These are phyloP conservation scores for Bipolaris oryzae DNA, from an alignment of 2,329 filamentous ascomycete species.

Conservation along the genomic window DNA sequence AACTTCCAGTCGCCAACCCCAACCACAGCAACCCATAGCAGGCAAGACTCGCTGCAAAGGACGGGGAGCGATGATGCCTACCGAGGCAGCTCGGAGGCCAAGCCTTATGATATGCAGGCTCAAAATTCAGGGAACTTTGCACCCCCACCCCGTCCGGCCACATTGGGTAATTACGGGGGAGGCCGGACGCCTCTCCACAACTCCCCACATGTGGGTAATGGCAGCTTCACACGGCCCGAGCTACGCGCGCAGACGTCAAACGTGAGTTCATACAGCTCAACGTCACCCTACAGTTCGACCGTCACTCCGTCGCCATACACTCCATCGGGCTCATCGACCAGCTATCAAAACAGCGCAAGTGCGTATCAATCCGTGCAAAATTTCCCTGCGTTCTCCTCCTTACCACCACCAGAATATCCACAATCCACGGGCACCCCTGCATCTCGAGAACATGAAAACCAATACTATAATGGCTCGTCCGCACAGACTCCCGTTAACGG, in stretches of 20 bases:
- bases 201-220: slow-evolving; percentile 46
- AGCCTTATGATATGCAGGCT: slow-evolving; percentile 46
- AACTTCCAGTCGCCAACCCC: slow-evolving; percentile 42
- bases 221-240: slow-evolving; percentile 43
- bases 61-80: slow-evolving; percentile 47
- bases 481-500: slow-evolving; percentile 47
- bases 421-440: slow-evolving; percentile 46
- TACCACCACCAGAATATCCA: slow-evolving; percentile 65
- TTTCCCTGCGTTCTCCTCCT: slow-evolving; percentile 64
- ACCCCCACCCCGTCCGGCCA: slow-evolving; percentile 45
- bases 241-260: slow-evolving; percentile 46
- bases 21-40: slow-evolving; percentile 35
- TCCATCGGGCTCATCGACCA: slow-evolving; percentile 52
- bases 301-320: slow-evolving; percentile 55
- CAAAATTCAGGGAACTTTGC: slow-evolving; percentile 43
- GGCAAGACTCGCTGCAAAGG: slow-evolving; percentile 42
- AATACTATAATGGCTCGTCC: slow-evolving; percentile 45
- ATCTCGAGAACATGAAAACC: slow-evolving; percentile 41
- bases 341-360: slow-evolving; percentile 44
- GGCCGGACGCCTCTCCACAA: slow-evolving; percentile 41
- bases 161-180: slow-evolving; percentile 40
- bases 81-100: slow-evolving; percentile 36
- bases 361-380: slow-evolving; percentile 66
- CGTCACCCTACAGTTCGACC: slow-evolving; percentile 45
- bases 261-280: slow-evolving; percentile 41